Base-by-base conservation (phyloP, 768 basidiomycete species). In the Serendipita indica region DNA sequence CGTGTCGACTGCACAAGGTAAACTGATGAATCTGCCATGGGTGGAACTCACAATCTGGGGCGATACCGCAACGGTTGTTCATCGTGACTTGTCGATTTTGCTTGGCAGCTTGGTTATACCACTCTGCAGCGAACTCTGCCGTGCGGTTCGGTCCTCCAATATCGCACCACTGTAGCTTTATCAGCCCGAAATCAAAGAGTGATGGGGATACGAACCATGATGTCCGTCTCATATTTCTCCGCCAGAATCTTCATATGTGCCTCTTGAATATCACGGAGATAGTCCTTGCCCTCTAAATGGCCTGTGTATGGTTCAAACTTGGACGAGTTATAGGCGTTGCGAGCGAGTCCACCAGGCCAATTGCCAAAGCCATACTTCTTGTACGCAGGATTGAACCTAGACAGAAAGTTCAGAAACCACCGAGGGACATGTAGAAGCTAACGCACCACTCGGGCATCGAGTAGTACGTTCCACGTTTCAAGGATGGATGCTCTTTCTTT, bases 401-500 rank as follows among this genome's bases (percentile, higher is more conserved):
- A 22, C 33, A 28, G 3, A 13, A n/a, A 6, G 30, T 33, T 13
- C 37, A 5, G 22, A 33, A 4, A 57, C 34, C 33, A 14, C 43
- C n/a, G 33, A 28, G 16, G 5, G 7, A 6, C 18, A 25, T 43
- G 2, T 5, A 6, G 27, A 43, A 43, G 16, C 7, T 7, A 43
- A 43, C 7, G 41, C 41, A 74, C 79, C 77, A 81, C 62, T 81
- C 79, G 1, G 79, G 77, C 45, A 81, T 67, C 3, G 77, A 77
- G 67, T 75, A 79, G 60, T 80, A 81, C 0, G 79, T 79, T 7
- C 80, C 81, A n/a, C 76, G 71, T 20, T 77, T 75, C 25, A 81
- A 62, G 22, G 75, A 61, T 0, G 79, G 79, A 57, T 76, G 76
- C 60, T 79, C 74, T 0, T 63, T 56, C 63, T 74, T 77, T 4